These are phyloP conservation scores for Cucumis melo DNA, from an alignment of 306 rosid species.

Conservation along the genomic window DNA sequence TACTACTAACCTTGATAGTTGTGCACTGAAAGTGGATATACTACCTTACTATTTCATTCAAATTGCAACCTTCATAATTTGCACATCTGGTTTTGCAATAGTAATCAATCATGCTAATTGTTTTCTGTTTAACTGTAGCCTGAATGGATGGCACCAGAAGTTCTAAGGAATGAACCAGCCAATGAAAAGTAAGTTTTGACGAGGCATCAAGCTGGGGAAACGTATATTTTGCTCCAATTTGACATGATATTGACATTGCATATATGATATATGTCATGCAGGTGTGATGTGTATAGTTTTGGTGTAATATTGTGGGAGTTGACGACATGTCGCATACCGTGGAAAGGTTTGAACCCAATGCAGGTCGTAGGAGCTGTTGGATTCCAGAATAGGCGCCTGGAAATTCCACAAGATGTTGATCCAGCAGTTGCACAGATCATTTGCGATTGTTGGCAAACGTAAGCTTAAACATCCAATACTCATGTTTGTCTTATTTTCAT, in stretches of 20 bases:
- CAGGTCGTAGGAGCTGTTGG: constrained; percentile 99
- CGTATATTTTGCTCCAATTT: background rate
- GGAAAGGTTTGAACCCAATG: constrained; percentile 99
- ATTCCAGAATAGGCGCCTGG: constrained; percentile 89
- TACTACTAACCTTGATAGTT: constrained; percentile 29
- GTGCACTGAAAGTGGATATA: background rate
- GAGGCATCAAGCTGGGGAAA: background rate
- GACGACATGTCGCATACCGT: constrained; percentile 56
- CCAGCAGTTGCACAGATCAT: constrained; percentile 74
- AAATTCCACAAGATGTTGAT: constrained; percentile 74
- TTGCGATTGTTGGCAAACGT: constrained; percentile 90
- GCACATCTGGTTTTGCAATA: constrained; percentile 1
- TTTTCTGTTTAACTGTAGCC: constrained; percentile 51
- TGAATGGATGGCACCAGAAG: constrained; percentile 99
- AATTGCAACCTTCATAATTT: background rate
- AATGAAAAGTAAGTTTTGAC: constrained; percentile 57
- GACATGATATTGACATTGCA: background rate
- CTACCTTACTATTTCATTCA: background rate
- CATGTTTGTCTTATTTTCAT: background rate
- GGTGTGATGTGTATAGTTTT: constrained; percentile 98
- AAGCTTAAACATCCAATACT: constrained; percentile 13
- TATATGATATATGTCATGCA: constrained; percentile 34
- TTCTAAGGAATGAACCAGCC: constrained; percentile 86
- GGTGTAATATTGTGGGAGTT: constrained; percentile 98
- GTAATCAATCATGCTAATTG: background rate